Conservation (phyloP, 306 rosid species). For the Vigna nakashimae region DNA sequence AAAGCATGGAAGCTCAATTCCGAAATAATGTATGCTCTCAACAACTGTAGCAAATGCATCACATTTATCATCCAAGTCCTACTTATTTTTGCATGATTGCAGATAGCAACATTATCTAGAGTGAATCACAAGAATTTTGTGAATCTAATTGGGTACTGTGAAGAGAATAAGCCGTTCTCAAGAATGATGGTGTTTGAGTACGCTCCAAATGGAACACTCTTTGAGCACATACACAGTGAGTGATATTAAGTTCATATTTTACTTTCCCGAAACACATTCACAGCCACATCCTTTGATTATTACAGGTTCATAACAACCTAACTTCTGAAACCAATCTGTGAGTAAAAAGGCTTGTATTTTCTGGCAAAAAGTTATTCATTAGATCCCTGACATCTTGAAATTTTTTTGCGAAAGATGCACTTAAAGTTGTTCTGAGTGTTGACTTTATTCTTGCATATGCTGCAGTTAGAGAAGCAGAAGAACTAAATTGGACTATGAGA, state of each 20-base stretch:
- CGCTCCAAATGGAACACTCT: constrained; percentile 95
- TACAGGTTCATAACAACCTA: neutral
- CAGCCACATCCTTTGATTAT: neutral
- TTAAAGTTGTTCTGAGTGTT: constrained; percentile 1
- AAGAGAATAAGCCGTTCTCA: constrained; percentile 86
- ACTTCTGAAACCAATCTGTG: neutral
- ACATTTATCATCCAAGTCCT: constrained; percentile 10
- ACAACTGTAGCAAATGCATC: constrained; percentile 15
- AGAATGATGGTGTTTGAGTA: constrained; percentile 96
- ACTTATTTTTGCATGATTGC: constrained; percentile 36
- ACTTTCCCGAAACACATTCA: neutral
- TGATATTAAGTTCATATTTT: constrained; percentile 11
- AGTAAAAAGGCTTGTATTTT: neutral
- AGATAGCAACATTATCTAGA: constrained; percentile 76
- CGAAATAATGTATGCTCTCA: constrained; percentile 73
- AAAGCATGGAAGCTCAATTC: constrained; percentile 69
- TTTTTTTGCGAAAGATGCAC: neutral
- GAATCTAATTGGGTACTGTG: constrained; percentile 87
- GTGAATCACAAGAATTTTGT: constrained; percentile 93
- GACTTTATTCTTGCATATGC: constrained; percentile 33
- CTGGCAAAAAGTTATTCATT: neutral
- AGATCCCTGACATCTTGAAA: constrained; percentile 1
- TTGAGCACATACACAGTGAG: constrained; percentile 92
- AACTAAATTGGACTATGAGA: constrained; percentile 86
- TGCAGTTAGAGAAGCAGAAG: constrained; percentile 91